phyloP scores from a whole-genome alignment of 176 grass and related monocot species.

The Juncus effusus region DNA sequence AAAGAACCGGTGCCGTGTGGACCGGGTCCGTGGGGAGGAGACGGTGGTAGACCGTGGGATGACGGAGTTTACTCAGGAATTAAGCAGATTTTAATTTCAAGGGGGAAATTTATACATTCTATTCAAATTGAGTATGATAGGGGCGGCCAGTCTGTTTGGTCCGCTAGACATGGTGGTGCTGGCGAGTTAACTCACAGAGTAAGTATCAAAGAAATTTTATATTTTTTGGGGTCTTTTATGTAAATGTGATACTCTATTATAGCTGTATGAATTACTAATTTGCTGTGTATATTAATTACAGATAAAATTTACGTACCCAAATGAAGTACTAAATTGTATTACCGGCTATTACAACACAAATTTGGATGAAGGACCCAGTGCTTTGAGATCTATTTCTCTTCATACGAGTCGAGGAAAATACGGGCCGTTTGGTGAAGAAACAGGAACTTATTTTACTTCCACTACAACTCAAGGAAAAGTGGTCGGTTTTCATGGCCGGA shows the following conservation, averaged over 20 bases:
- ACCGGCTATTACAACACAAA: slow-evolving; percentile 70
- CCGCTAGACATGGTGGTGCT: slow-evolving; percentile 62
- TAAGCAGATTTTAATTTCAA: slow-evolving; percentile 74
- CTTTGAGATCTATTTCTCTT: slow-evolving; percentile 60
- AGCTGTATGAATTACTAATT: neutral
- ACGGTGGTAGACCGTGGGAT: slow-evolving; percentile 80
- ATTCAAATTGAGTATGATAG: slow-evolving; percentile 94
- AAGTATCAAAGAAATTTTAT: slow-evolving; percentile 15
- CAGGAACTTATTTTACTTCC: slow-evolving; percentile 65
- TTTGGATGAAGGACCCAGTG: slow-evolving; percentile 33
- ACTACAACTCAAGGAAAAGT: slow-evolving; percentile 67
- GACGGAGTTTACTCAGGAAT: slow-evolving; percentile 77
- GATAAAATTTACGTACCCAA: slow-evolving; percentile 86
- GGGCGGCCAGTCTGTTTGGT: slow-evolving; percentile 80
- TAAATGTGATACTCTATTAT: neutral
- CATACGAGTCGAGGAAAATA: slow-evolving; percentile 74
- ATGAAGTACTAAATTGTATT: slow-evolving; percentile 71
- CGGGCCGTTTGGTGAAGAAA: slow-evolving; percentile 67
- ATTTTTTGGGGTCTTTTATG: slow-evolving; percentile 8
- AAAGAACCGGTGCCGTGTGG: slow-evolving; percentile 69
- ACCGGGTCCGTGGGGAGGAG: slow-evolving; percentile 88
- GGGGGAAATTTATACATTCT: slow-evolving; percentile 54
- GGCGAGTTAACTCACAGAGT: slow-evolving; percentile 64
- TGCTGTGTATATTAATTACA: slow-evolving; percentile 18
- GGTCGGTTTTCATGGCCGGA: slow-evolving; percentile 87